phyloP scores from a whole-genome alignment of 1,284 basidiomycete genomes.

The Phellinidium pouzarii region DNA sequence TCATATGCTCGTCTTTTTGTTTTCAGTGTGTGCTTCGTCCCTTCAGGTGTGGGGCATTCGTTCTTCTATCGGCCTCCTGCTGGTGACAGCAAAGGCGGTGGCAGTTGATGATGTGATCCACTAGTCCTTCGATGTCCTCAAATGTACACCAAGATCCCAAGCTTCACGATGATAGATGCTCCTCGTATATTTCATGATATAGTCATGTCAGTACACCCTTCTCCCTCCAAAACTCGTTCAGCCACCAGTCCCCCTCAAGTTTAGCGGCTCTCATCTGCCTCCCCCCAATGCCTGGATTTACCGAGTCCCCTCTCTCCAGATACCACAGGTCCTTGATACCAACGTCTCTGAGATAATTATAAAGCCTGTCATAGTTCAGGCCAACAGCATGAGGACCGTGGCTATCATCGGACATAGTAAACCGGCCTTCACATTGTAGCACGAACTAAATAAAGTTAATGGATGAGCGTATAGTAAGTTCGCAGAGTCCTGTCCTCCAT shows the following conservation, averaged over 20 bases:
- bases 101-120: too few species aligned
- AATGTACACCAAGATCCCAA: too few species aligned
- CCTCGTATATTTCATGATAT: too few species aligned
- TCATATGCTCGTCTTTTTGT: background rate
- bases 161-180: too few species aligned
- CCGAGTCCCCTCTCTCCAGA: constrained; percentile 24
- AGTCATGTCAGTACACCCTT: constrained; percentile 1
- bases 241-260: constrained; percentile 47
- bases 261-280: constrained; percentile 39
- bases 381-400: constrained; percentile 89
- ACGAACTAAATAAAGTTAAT: constrained; percentile 51
- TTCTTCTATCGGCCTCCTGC: background rate
- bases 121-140: too few species aligned
- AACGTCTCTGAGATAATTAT: constrained; percentile 58
- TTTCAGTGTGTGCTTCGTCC: background rate
- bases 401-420: constrained; percentile 93
- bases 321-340: constrained; percentile 71
- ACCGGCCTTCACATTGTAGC: constrained; percentile 54
- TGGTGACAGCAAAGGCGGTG: too few species aligned
- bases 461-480: constrained; percentile 12
- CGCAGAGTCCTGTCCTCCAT: background rate
- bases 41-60: background rate
- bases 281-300: constrained; percentile 27
- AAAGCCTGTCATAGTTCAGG: constrained; percentile 70
- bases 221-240: constrained; percentile 48